Base-by-base conservation (phyloP, 345 rosid species). In the Sonneratia alba region DNA sequence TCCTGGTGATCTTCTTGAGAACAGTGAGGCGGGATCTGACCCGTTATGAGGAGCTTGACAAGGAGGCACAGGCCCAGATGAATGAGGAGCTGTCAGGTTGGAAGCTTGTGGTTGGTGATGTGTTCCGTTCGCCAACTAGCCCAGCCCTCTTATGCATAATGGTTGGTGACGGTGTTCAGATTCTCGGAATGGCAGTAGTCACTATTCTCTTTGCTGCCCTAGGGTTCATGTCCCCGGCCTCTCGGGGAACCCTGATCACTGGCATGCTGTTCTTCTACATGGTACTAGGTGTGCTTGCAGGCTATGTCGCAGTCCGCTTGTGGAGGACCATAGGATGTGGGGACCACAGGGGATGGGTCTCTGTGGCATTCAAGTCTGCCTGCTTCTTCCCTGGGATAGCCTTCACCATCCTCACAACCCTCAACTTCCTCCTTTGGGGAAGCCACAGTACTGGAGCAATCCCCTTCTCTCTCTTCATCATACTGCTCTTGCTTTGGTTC, bases 1-100 rank as follows among this genome's bases (percentile, higher is more conserved):
- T 91, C 36, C 86, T 91, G 13, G 90, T 91, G 71, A 91, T 91
- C 82, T 89, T 91, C 79, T 83, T 91, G 81, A 91, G 97, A 79
- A 91, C 91, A 67, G 89, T 91, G 43, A 79, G 97, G 81, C 81
- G 97, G 40, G 97, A 91, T 85, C 80, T 91, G 74, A 91, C 97
- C 5, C 90, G 84, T 6, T 91, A 91, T 51, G 97, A 91, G 86
- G 97, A 91, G 77, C 85, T 91, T 16, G 96, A 91, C 83, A 89
- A 89, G 82, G 97, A 91, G 74, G 92, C 95, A 63, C 95, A 91
- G 66, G 91, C 92, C 67, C 97, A 91, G 85, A 89, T 91, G 97
- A 91, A 89, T 24, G 95, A 91, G 82, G 97, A 91, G 83, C 81
- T 89, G 64, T 91, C 95, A 66, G 94, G 97, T 27, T 76, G 78